Evolutionary conservation across 1,284 basidiomycete species (phyloP).

Genomic region (Puccinia coronata): DNA sequence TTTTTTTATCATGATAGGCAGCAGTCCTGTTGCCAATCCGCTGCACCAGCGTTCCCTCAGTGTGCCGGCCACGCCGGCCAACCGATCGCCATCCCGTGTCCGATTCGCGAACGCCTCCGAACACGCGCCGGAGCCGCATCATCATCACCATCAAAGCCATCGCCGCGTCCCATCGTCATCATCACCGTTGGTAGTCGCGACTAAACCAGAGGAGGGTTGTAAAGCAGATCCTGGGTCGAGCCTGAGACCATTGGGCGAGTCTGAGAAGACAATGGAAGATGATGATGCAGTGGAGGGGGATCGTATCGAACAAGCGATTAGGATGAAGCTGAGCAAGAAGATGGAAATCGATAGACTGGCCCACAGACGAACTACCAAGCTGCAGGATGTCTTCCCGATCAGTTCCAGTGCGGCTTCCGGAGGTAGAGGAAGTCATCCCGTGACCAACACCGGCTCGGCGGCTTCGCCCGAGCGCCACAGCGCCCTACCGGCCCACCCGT

Average conservation of each 20-base stretch:
- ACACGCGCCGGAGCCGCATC: background rate
- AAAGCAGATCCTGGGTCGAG: too few species aligned
- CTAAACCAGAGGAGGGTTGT: too few species aligned
- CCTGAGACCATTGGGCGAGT: background rate
- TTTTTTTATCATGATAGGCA: background rate
- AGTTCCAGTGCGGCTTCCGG: background rate
- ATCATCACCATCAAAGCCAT: too few species aligned
- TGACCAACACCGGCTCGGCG: conserved; percentile 12
- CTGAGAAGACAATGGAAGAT: background rate
- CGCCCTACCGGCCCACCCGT: too few species aligned
- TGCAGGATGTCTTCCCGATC: too few species aligned
- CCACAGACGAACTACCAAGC: too few species aligned
- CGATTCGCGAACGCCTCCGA: background rate
- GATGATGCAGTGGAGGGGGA: background rate
- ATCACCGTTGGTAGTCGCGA: too few species aligned
- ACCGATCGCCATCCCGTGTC: background rate
- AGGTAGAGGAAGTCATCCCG: background rate
- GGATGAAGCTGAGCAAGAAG: background rate
- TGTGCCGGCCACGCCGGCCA: background rate
- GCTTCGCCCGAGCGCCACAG: conserved; percentile 2
- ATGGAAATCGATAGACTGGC: too few species aligned
- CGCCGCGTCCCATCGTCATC: too few species aligned
- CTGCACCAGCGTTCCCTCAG: conserved; percentile 6
- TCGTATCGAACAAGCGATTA: background rate
- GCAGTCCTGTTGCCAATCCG: background rate